These are phyloP conservation scores for Datura wrightii DNA, from an alignment of 257 asterid genomes.

Conservation along the genomic window DNA sequence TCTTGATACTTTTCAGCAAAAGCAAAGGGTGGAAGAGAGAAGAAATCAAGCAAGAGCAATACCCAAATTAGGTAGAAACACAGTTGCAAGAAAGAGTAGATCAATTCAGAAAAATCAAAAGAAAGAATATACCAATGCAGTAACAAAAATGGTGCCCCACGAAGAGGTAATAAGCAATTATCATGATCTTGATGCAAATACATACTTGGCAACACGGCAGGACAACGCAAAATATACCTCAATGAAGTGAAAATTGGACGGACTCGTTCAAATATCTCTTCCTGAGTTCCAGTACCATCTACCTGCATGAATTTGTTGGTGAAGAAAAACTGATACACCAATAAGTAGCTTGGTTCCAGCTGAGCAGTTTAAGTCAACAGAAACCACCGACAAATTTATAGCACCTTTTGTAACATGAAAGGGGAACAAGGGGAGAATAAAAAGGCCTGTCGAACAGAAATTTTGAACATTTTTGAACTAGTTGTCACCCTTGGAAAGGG, in stretches of 20 bases:
- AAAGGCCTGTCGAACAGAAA: not conserved
- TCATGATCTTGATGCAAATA: conserved; percentile 16
- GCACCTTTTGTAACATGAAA: conserved; percentile 5
- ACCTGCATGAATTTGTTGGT: conserved; percentile 53
- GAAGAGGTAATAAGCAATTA: not conserved
- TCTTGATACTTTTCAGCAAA: not conserved
- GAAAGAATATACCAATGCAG: not conserved
- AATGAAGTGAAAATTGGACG: conserved; percentile 65
- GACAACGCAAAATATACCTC: conserved; percentile 47
- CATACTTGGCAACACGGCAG: not conserved
- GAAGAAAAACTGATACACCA: not conserved
- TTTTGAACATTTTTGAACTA: conserved; percentile 7
- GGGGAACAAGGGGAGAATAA: not conserved
- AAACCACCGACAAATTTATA: not conserved
- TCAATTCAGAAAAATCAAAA: not conserved
- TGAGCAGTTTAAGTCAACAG: not conserved
- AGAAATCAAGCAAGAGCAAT: not conserved
- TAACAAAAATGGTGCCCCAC: not conserved
- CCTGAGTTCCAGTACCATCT: conserved; percentile 88
- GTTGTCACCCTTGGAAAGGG: conserved; percentile 31
- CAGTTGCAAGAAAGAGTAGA: not conserved
- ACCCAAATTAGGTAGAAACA: not conserved
- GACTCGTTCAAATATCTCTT: conserved; percentile 81
- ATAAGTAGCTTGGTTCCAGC: conserved; percentile 11
- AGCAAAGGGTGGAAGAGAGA: not conserved